Base-by-base conservation (phyloP, 2,329 filamentous ascomycete genomes). In the Ophiostoma australiae region DNA sequence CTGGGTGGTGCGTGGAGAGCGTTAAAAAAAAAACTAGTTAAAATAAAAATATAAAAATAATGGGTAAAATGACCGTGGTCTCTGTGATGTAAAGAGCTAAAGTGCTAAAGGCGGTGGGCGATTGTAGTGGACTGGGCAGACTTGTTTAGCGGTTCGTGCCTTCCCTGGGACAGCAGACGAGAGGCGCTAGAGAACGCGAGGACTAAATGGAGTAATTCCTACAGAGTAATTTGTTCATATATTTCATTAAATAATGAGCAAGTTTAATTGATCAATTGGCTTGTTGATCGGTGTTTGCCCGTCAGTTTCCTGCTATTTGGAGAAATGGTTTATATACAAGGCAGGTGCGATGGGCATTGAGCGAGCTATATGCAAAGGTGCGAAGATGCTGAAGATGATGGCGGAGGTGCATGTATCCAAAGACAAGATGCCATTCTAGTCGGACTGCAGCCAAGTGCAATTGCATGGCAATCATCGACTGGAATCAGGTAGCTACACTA, bases 21-120 rank as follows among this genome's bases (percentile, higher is more conserved):
- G 72, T 71, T 72, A 72, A 72, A 69, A 73, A 74, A 73, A 69
- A 73, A 74, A 73, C 61, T 67, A 55, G 70, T 72, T 44, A 39
- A 63, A 58, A 71, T 71, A 69, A 52, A 70, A 71, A 73, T 44
- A 55, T 39, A 35, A 70, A 76, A 74, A 71, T 68, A 72, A 72
- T 70, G 71, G 69, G 65, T 68, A 73, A 71, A 72, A 73, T 73
- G 72, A 63, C 69, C 17, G 52, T 41, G 23, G 55, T 41, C 23
- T 15, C n/a, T 44, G n/a, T 65, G 17, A n/a, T n/a, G 61, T 23
- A 31, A 17, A 33, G 58, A 31, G 58, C 15, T 17, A 27, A 17
- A 31, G 33, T 66, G 63, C 33, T 66, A 23, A 23, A 39, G 63
- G 33, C 35, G 63, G 63, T 39, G 63, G 63, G 10, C 35, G 61